Base-by-base conservation (phyloP, 805 yeast genomes). In the Candida pseudofarinosa region DNA sequence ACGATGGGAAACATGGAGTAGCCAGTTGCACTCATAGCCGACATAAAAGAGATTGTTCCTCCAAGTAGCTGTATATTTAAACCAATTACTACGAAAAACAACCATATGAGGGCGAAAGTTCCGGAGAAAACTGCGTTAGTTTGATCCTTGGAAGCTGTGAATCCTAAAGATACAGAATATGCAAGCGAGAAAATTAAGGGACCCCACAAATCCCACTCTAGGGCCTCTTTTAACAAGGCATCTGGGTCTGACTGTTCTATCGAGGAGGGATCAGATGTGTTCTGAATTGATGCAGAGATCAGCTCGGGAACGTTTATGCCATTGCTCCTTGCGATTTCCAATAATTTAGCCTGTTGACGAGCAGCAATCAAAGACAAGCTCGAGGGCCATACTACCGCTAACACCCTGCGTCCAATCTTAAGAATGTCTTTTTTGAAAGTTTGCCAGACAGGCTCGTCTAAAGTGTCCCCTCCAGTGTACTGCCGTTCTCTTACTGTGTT, bases 131-230 rank as follows among this genome's bases (percentile, higher is more conserved):
- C 83, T 41, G 54, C 55, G 48, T 73, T 68, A 4, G 84, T 75
- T 43, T 74, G 68, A 41, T 67, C 48, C 4, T 65, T 58, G 1
- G 76, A 64, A 3, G 79, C 70, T 10, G 77, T 54, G 43, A 72
- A 62, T 2, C 81, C 77, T 49, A 82, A 59, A 17, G 75, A 63
- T 19, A 81, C 76, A 3, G 85, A 67, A 42, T 79, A 77, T 26
- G 69, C 55, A 43, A 83, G 64, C 10, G 83, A 75, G 54, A 83
- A 83, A 23, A 83, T 65, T 42, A 83, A 63, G 4, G 89, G 89
- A 2, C 89, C 89, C 88, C 88, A 79, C 39, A 79, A 59, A 56
- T 79, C 83, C 83, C 83, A 79, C 42, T 78, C 83, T 40, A 77
- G 54, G 15, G 44, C 28, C 15, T 30, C 44, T 20, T 35, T 32